Percentiles rank a stretch among this genome's conserved stretches.
Conservation (phyloP, 495 filamentous ascomycete species). For the Cairneyella variabilis region DNA sequence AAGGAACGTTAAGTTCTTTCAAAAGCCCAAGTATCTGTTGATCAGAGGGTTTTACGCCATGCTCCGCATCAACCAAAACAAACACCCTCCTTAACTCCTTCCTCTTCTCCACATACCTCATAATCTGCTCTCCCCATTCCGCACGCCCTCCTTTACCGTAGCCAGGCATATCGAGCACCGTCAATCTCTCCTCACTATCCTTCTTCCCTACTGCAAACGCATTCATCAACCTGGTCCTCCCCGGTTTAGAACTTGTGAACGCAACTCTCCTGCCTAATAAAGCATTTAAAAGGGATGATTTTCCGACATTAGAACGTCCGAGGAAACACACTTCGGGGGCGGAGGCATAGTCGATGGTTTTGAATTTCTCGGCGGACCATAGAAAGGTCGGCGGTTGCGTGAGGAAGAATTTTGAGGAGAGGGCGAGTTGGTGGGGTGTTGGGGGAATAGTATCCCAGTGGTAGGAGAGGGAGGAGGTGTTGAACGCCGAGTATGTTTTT, state of each 20-base stretch:
- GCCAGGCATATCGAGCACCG: constrained; percentile 87
- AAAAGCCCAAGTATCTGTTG: constrained; percentile 60
- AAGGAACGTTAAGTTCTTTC: constrained; percentile 57
- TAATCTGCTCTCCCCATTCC: constrained; percentile 83
- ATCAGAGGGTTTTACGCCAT: constrained; percentile 78
- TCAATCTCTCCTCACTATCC: too few relatives aligned
- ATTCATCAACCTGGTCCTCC: constrained; percentile 79
- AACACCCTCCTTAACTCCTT: constrained; percentile 78
- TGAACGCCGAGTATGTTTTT: too few relatives aligned
- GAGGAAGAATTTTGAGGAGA: constrained; percentile 62
- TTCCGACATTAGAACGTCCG: constrained; percentile 89
- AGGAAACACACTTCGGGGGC: constrained; percentile 57
- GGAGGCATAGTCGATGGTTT: constrained; percentile 52
- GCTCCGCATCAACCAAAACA: constrained; percentile 73
- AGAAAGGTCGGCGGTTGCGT: constrained; percentile 58
- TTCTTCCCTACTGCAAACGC: constrained; percentile 69
- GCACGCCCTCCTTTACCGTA: constrained; percentile 75
- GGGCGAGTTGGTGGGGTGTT: constrained; percentile 45
- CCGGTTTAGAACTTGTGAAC: constrained; percentile 68
- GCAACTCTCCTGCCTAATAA: constrained; percentile 59
- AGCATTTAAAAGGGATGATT: constrained; percentile 83
- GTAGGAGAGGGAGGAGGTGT: constrained; percentile 34
- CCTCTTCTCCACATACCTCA: constrained; percentile 73
- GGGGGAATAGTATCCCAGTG: constrained; percentile 60
- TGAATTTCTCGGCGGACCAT: constrained; percentile 69